Percentiles rank a stretch among this genome's conserved stretches.
phyloP scores from a whole-genome alignment of 2,329 filamentous ascomycete species.

The Cladosporium sp. region DNA sequence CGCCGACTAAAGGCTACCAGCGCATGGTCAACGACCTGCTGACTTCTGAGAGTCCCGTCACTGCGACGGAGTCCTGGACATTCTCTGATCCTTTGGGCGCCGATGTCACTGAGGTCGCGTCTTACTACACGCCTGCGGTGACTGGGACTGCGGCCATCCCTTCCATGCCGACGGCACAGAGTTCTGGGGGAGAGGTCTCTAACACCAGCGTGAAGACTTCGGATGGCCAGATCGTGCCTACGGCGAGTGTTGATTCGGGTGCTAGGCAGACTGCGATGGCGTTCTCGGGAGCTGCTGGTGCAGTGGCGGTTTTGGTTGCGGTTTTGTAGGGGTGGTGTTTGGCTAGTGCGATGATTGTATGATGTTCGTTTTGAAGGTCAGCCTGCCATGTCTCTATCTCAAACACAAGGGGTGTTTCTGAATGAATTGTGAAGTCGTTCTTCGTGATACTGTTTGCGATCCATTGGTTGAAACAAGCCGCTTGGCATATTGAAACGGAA shows the following conservation, averaged over 20 bases:
- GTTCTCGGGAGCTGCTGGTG: neutral
- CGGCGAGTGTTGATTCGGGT: conserved; percentile 5
- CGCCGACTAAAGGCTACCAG: conserved; percentile 20
- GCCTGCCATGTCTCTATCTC: no score
- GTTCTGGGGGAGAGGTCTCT: conserved; percentile 16
- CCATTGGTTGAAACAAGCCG: no score
- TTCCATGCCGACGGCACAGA: conserved; percentile 15
- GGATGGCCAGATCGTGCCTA: conserved; percentile 18
- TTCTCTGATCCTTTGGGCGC: conserved; percentile 25
- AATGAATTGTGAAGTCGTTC: no score
- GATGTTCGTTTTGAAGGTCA: no score
- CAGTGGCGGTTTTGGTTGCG: conserved; percentile 4
- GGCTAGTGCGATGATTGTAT: neutral
- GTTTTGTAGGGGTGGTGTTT: neutral
- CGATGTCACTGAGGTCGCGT: conserved; percentile 26
- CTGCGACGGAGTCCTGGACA: conserved; percentile 4
- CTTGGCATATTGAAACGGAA: no score
- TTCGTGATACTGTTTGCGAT: no score
- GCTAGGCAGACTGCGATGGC: conserved; percentile 8
- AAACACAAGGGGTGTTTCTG: no score
- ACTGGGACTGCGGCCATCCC: conserved; percentile 18
- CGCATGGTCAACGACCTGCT: conserved; percentile 7
- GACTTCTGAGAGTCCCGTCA: neutral
- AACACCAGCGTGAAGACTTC: conserved; percentile 14
- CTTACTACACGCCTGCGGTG: conserved; percentile 25